Evolutionary conservation across 257 asterid genomes (phyloP), one percentile per base, ranked within the genome.

Genomic region (Solanum dulcamara): DNA sequence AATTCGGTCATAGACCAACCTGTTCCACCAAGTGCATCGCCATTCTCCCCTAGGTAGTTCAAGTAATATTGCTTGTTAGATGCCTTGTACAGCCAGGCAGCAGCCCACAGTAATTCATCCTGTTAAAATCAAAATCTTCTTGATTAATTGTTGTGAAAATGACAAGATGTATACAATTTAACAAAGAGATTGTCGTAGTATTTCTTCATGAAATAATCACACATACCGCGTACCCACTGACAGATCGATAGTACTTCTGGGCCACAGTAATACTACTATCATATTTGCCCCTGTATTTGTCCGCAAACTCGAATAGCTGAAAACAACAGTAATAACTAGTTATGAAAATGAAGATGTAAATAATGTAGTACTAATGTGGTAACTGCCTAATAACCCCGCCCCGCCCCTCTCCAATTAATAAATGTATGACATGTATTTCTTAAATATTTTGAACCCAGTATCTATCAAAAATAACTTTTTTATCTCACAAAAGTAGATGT

Each of bases 1-100:
- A 96, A 96, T 80, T 96, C 98, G 13, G 98, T 92, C 99, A 96
- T 95, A 83, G 94, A 92, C 99, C 99, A 96, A 35, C 95, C 98
- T 33, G 99, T 96, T 38, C 98, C 99, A 33, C 99, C 99, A 72
- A 96, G 97, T 10, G 96, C 86, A 80, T 94, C 91, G 20, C 96
- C 99, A 80, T 96, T 95, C 46, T 85, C 89, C 20, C 93, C 99
- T 2, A 96, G 87, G 90, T 96, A 96, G 86, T 92, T 85, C 92
- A 96, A 90, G 89, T 94, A 96, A 90, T 88, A 90, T 24, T 46
- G 86, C 42, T 92, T 92, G 85, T 95, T 92, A 7, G 99, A 84
- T 53, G 99, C 99, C 94, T 95, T 96, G 93, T 93, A 94, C 86
- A 96, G 42, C 99, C 99, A 96, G 71, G 99, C 98, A 32, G 99